A percentile compares a stretch with the other conserved stretches of the same genome.
These are phyloP conservation scores for Somion occarium DNA, from an alignment of 1,284 basidiomycete genomes.

Conservation along the genomic window DNA sequence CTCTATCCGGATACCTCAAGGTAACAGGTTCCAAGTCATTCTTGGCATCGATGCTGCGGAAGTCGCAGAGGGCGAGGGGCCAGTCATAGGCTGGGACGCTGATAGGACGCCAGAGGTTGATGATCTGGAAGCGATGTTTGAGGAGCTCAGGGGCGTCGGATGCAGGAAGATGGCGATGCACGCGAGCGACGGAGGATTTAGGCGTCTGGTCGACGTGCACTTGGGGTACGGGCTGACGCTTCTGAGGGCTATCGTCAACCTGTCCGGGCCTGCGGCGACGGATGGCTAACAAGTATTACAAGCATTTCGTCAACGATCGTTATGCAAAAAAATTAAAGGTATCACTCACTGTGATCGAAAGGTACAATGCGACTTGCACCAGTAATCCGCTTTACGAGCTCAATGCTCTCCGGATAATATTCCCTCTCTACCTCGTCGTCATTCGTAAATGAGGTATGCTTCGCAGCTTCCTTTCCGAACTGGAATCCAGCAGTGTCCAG, in stretches of 20 bases:
- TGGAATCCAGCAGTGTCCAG: constrained; percentile 58
- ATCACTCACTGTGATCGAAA: constrained; percentile 59
- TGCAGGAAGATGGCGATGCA: constrained; percentile 47
- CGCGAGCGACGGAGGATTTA: constrained; percentile 40
- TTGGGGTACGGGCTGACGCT: constrained; percentile 42
- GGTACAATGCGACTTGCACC: constrained; percentile 54
- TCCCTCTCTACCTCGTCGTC: constrained; percentile 45
- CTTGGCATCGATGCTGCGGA: constrained; percentile 42
- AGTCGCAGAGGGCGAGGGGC: constrained; percentile 64
- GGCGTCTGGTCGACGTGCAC: constrained; percentile 55
- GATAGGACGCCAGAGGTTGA: constrained; percentile 73
- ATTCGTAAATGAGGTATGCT: constrained; percentile 39
- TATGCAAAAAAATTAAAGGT: not conserved
- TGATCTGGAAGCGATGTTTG: constrained; percentile 53
- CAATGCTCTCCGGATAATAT: constrained; percentile 58
- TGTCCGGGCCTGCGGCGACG: constrained; percentile 39
- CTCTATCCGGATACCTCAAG: constrained; percentile 47
- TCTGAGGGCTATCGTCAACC: constrained; percentile 34
- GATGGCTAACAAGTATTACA: constrained; percentile 30
- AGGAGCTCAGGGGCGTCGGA: constrained; percentile 41
- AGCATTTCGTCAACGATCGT: not conserved
- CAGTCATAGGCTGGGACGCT: constrained; percentile 46
- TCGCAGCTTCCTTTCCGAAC: constrained; percentile 35
- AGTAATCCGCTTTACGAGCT: constrained; percentile 54
- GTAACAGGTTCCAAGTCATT: constrained; percentile 45